Evolutionary conservation across 805 yeast genomes (phyloP).

Genomic region (Pichia scutulata): DNA sequence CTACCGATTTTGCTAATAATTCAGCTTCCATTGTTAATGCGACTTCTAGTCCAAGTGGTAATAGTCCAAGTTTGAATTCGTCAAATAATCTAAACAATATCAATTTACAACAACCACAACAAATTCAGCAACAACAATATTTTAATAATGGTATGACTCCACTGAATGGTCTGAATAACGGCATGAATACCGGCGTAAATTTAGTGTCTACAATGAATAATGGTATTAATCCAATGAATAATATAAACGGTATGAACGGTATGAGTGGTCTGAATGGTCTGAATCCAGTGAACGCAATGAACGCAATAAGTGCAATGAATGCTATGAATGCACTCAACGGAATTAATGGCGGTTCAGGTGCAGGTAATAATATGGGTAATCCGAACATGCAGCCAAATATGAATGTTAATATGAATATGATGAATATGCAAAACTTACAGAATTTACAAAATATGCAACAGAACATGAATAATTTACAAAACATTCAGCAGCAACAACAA

Average conservation of each 20-base stretch:
- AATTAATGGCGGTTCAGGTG: background rate
- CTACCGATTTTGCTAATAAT: background rate
- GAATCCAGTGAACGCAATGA: background rate
- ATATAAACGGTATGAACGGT: background rate
- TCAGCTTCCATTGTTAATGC: background rate
- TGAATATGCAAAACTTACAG: background rate
- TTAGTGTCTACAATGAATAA: background rate
- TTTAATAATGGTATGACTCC: background rate
- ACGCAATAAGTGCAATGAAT: background rate
- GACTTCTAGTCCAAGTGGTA: background rate
- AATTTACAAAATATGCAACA: background rate
- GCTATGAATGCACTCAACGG: background rate
- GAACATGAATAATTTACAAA: background rate
- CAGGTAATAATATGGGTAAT: background rate
- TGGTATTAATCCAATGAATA: background rate
- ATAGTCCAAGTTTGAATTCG: background rate
- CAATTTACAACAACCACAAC: conserved; percentile 1
- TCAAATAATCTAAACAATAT: background rate
- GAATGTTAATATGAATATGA: background rate
- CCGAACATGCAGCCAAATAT: background rate
- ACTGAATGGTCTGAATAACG: background rate
- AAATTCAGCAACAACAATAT: background rate
- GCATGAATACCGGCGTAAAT: background rate
- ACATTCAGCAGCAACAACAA: conserved; percentile 3
- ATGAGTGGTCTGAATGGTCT: background rate